Conservation (phyloP, 2,329 filamentous ascomycete species). For the Zymoseptoria crescenta region DNA sequence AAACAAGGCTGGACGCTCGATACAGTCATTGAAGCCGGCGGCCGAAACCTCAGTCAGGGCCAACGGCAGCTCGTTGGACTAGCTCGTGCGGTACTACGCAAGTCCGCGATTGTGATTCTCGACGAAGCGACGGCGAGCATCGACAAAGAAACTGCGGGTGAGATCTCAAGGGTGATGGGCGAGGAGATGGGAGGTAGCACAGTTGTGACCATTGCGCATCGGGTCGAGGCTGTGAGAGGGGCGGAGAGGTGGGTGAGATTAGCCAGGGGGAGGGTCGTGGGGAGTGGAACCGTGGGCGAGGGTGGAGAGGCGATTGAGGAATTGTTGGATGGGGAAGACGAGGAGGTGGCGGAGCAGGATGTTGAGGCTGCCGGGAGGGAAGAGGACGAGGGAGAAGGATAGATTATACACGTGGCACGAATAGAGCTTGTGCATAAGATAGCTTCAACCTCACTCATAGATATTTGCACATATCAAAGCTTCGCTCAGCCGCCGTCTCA, state of each 20-base stretch:
- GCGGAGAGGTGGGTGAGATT: conserved; percentile 50
- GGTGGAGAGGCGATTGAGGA: conserved; percentile 10
- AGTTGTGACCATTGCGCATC: conserved; percentile 59
- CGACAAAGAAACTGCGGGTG: conserved; percentile 52
- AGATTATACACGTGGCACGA: neutral
- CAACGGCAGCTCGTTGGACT: conserved; percentile 59
- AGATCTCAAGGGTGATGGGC: conserved; percentile 48
- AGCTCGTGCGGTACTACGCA: conserved; percentile 53
- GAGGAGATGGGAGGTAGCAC: conserved; percentile 52
- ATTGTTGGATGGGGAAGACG: conserved; percentile 4
- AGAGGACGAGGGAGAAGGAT: neutral
- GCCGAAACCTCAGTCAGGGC: conserved; percentile 56
- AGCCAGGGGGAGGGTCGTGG: conserved; percentile 43
- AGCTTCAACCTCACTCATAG: neutral
- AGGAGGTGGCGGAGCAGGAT: neutral
- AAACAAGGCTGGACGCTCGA: conserved; percentile 49
- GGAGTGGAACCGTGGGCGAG: conserved; percentile 25
- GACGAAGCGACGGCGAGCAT: conserved; percentile 61
- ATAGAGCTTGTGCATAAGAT: no score
- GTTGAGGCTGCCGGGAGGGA: neutral
- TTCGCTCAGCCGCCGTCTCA: neutral
- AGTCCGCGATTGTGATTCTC: conserved; percentile 56
- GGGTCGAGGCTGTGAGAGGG: conserved; percentile 53
- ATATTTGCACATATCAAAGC: neutral
- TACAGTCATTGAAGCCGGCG: conserved; percentile 52